A percentile compares a stretch with the other conserved stretches of the same genome.
Evolutionary conservation across 306 rosid genomes (phyloP).

Genomic region (barrel medic (Medicago truncatula)): DNA sequence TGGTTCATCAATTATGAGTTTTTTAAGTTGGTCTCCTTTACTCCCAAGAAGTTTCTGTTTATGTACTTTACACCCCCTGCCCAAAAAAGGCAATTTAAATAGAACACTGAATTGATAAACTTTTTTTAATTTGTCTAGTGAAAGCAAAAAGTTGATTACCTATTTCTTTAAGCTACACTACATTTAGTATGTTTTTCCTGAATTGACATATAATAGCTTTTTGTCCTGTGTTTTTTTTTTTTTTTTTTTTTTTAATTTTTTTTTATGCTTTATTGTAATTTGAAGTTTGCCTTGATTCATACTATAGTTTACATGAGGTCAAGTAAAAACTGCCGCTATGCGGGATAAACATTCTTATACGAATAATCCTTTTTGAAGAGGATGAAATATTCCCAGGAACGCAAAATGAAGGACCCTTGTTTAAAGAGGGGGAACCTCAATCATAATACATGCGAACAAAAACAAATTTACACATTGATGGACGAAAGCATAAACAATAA

Average conservation of each 20-base stretch:
- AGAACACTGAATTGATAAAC: neutral
- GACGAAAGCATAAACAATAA: neutral
- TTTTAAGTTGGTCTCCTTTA: constrained; percentile 7
- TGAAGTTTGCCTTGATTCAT: no score
- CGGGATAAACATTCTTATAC: no score
- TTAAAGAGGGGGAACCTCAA: neutral
- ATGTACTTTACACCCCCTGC: neutral
- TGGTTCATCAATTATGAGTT: neutral
- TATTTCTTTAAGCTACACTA: no score
- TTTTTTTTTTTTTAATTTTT: no score
- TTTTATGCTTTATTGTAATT: no score
- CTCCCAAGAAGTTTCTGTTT: neutral
- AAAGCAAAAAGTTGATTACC: neutral
- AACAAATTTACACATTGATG: neutral
- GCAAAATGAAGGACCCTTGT: neutral
- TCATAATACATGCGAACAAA: neutral
- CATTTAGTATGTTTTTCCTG: no score
- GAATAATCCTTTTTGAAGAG: neutral
- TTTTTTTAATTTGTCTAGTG: neutral
- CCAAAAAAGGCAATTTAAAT: neutral
- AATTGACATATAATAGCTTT: no score
- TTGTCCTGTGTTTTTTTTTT: no score
- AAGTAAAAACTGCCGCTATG: no score
- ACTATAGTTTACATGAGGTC: no score
- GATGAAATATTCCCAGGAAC: no score